Percentiles rank a stretch among this genome's conserved stretches.
Evolutionary conservation across 2,329 filamentous ascomycete genomes (phyloP).

Genomic region (Helicocarpus griseus): DNA sequence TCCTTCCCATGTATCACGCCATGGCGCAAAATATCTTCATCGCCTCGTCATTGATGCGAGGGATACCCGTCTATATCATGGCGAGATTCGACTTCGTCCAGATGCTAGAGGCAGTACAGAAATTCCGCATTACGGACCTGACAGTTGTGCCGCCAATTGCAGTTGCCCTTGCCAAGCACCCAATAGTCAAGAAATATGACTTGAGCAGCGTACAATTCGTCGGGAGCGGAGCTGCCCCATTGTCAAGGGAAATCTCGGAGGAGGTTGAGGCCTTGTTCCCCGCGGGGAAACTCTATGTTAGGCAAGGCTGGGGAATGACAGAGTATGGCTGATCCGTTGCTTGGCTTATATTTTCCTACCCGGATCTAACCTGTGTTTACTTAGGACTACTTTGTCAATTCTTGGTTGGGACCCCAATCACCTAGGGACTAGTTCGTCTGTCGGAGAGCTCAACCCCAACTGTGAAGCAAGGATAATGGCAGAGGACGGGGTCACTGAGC

Average conservation of each 20-base stretch:
- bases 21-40: slow-evolving; percentile 64
- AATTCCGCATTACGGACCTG: slow-evolving; percentile 58
- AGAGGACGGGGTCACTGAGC: slow-evolving; percentile 35
- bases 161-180: slow-evolving; percentile 62
- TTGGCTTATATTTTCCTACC: not conserved
- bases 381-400: slow-evolving; percentile 55
- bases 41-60: slow-evolving; percentile 46
- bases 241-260: slow-evolving; percentile 46
- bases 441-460: slow-evolving; percentile 63
- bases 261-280: slow-evolving; percentile 52
- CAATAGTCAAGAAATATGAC: slow-evolving; percentile 55
- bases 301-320: slow-evolving; percentile 84
- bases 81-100: slow-evolving; percentile 63
- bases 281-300: slow-evolving; percentile 40
- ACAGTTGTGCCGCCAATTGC: slow-evolving; percentile 66
- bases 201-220: slow-evolving; percentile 54
- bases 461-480: slow-evolving; percentile 58
- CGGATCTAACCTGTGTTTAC: not conserved
- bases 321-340: slow-evolving; percentile 41
- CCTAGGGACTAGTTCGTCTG: slow-evolving; percentile 37
- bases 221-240: slow-evolving; percentile 60
- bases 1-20: slow-evolving; percentile 69
- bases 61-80: slow-evolving; percentile 70
- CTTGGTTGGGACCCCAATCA: slow-evolving; percentile 54
- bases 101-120: slow-evolving; percentile 59